Evolutionary conservation across 352 stramenopile genomes (phyloP).

Genomic region (Phytophthora agathidicida): DNA sequence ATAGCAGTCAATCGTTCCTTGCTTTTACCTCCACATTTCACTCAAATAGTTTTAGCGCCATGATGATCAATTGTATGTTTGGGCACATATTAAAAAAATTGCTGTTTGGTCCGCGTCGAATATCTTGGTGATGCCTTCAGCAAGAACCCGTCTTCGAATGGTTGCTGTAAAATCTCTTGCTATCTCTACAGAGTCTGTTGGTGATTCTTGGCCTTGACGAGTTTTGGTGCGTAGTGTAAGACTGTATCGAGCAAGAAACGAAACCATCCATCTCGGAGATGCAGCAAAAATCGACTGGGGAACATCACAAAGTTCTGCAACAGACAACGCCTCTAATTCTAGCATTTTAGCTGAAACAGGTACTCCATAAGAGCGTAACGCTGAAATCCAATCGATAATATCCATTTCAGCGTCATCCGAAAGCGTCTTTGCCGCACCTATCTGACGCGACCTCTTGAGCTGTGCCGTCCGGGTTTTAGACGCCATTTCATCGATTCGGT

Average conservation of each 20-base stretch:
- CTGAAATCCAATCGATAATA: constrained; percentile 7
- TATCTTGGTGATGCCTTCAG: constrained; percentile 10
- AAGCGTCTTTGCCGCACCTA: background rate
- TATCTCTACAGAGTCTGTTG: background rate
- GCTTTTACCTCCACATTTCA: constrained; percentile 21
- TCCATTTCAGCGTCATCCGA: constrained; percentile 6
- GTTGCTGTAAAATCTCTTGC: constrained; percentile 6
- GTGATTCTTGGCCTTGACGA: constrained; percentile 2
- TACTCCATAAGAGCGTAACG: constrained; percentile 7
- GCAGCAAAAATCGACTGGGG: background rate
- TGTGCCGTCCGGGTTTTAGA: background rate
- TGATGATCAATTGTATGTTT: constrained; percentile 18
- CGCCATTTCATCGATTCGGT: background rate
- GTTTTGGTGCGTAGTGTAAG: constrained; percentile 6
- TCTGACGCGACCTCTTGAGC: background rate
- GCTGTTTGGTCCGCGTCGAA: constrained; percentile 35
- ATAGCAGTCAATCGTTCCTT: constrained; percentile 27
- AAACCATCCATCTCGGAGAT: constrained; percentile 1
- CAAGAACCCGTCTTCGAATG: constrained; percentile 1
- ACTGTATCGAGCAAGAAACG: constrained; percentile 3
- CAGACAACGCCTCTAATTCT: background rate
- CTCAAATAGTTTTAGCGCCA: constrained; percentile 23
- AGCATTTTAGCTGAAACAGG: constrained; percentile 18
- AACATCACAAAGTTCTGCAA: constrained; percentile 1
- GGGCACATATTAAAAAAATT: constrained; percentile 30